phyloP scores from a whole-genome alignment of 768 basidiomycete species.

The Naematelia aurantialba region DNA sequence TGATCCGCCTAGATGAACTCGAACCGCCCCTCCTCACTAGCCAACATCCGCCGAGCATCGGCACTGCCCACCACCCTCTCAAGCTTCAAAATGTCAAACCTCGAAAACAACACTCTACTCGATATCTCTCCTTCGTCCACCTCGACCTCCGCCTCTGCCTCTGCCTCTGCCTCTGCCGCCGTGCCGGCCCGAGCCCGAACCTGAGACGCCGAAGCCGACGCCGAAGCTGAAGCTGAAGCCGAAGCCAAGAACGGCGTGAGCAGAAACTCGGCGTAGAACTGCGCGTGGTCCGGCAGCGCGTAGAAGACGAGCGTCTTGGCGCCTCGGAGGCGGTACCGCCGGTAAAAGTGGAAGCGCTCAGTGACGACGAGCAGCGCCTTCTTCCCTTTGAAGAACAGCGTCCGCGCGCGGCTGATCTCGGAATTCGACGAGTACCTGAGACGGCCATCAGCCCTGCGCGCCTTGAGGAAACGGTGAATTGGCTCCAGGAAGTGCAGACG shows the following conservation, averaged over 20 bases:
- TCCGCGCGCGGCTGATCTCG: conserved; percentile 89
- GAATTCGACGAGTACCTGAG: conserved; percentile 83
- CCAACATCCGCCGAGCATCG: conserved; percentile 52
- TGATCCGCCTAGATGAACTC: conserved; percentile 49
- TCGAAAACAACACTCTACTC: conserved; percentile 73
- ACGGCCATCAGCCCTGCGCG: conserved; percentile 1
- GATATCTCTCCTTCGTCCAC: conserved; percentile 85
- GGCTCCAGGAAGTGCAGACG: too few relatives aligned
- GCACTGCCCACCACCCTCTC: conserved; percentile 72
- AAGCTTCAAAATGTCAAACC: conserved; percentile 81
- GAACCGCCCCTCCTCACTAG: conserved; percentile 48
- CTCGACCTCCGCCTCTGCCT: conserved; percentile 71
- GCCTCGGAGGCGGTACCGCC: conserved; percentile 89
- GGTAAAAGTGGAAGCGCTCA: conserved; percentile 98
- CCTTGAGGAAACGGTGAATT: too few relatives aligned
- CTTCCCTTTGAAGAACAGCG: conserved; percentile 83
- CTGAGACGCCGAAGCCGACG: too few relatives aligned
- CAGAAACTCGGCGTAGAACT: conserved; percentile 86
- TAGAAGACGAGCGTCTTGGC: conserved; percentile 92
- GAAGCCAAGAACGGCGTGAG: conserved; percentile 71
- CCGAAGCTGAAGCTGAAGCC: too few relatives aligned
- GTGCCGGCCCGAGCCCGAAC: conserved; percentile 25
- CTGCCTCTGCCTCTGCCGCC: conserved; percentile 74
- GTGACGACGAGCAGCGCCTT: conserved; percentile 84
- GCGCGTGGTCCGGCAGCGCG: conserved; percentile 80